phyloP scores from a whole-genome alignment of 2,329 filamentous ascomycete genomes.

The Phoma sp. region DNA sequence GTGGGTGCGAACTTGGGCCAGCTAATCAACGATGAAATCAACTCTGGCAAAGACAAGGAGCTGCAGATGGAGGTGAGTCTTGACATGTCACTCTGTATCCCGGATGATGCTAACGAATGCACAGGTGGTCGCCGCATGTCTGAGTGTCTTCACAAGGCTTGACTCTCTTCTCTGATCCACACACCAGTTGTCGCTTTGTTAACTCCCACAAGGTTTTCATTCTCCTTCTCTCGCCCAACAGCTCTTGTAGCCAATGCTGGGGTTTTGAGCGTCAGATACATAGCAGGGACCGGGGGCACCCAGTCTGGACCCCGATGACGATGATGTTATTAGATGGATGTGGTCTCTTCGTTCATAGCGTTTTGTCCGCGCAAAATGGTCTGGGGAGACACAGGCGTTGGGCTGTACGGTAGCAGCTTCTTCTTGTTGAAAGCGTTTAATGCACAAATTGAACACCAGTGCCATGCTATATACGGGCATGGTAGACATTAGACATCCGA shows the following conservation, averaged over 20 bases:
- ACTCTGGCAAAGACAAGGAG: constrained; percentile 88
- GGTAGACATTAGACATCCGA: too few relatives aligned
- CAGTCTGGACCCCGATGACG: constrained; percentile 1
- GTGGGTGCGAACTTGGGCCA: constrained; percentile 93
- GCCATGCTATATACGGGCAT: background rate
- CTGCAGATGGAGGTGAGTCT: constrained; percentile 86
- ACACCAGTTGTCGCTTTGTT: constrained; percentile 18
- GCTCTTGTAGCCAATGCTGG: background rate
- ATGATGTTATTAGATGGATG: constrained; percentile 12
- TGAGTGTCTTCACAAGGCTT: constrained; percentile 96
- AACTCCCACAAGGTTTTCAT: constrained; percentile 2
- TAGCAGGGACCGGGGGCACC: constrained; percentile 1
- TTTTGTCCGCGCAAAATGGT: constrained; percentile 37
- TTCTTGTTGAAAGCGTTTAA: constrained; percentile 30
- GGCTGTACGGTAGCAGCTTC: constrained; percentile 26
- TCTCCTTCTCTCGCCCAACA: background rate
- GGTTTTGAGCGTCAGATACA: background rate
- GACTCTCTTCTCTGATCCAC: constrained; percentile 83
- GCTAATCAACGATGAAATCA: constrained; percentile 85
- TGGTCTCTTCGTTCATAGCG: constrained; percentile 35
- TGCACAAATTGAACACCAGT: constrained; percentile 12
- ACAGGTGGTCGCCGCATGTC: constrained; percentile 85
- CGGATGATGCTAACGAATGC: background rate
- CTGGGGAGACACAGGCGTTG: constrained; percentile 34
- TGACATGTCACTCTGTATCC: background rate